Evolutionary conservation across 2,329 filamentous ascomycete species (phyloP), one percentile per base, ranked within the genome.

Genomic region (Decorospora gaudefroyi): DNA sequence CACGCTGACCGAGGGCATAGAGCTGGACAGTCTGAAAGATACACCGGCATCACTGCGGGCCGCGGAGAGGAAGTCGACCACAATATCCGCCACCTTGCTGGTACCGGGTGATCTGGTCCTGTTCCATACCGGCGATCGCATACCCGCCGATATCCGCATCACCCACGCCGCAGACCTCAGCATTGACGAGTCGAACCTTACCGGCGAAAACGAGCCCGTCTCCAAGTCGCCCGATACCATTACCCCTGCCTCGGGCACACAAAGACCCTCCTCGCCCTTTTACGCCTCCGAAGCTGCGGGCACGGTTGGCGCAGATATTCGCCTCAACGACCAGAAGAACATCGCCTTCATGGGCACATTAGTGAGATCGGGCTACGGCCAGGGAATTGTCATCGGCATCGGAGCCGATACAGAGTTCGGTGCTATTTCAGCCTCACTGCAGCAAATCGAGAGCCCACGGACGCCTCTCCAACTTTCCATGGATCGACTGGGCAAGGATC

Each of bases 281-380:
- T 83, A 83, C 56, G 76, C 79, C 18, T 80, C 79, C 12, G 77
- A 81, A 19, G 81, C 78, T 21, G 77, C 76, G 49, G 80, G 79
- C 7, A 80, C 75, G 33, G 82, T 79, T 55, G 83, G 78, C 49
- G 82, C 81, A 18, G 85, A 87, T 55, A 80, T 88, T 30, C 79
- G 83, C 34, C 74, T 87, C 36, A 88, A 87, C 50, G 86, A 87
- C 40, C 83, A 86, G 59, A 88, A 87, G 61, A 97, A 99, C 62
- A 91, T 99, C 67, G 93, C 91, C 2, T 97, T 96, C 69, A 97
- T 99, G 91, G 93, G 93, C 18, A 99, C 93, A 2, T 72, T 99
- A 54, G 90, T 99, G 22, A 89, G 92, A 55, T 96, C 92, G 23
- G 93, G 93, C 8, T 87, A 99, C 63, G 93, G 93, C 0, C 91